phyloP scores from a whole-genome alignment of 805 yeast species.

The Diddensiella transvaalensis region DNA sequence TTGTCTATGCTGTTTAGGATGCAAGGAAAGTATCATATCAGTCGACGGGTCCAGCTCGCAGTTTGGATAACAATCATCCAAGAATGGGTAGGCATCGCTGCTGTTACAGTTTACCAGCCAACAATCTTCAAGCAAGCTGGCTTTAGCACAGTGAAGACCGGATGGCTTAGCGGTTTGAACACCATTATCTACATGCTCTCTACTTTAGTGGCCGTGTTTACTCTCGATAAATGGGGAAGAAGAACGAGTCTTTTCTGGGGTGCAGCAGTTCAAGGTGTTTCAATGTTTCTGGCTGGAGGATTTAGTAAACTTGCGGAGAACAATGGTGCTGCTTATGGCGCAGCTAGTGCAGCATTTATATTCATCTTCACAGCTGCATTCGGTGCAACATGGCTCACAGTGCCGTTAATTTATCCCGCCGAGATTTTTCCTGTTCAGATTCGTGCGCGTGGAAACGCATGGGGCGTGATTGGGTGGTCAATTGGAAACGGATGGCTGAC shows the following conservation, averaged over 20 bases:
- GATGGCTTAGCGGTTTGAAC: slow-evolving; percentile 28
- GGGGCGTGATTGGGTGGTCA: slow-evolving; percentile 29
- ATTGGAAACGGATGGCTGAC: slow-evolving; percentile 38
- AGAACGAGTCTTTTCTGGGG: slow-evolving; percentile 28
- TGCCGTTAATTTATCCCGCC: slow-evolving; percentile 31
- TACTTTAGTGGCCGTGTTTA: slow-evolving; percentile 27
- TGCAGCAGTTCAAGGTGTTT: slow-evolving; percentile 31
- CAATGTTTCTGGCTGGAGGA: slow-evolving; percentile 44
- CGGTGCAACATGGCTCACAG: slow-evolving; percentile 31
- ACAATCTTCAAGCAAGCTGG: slow-evolving; percentile 34
- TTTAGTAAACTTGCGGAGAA: slow-evolving; percentile 27
- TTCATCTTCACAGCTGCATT: slow-evolving; percentile 37
- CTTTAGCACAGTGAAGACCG: slow-evolving; percentile 22
- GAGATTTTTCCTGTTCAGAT: slow-evolving; percentile 30
- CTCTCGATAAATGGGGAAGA: slow-evolving; percentile 30
- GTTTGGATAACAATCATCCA: slow-evolving; percentile 38
- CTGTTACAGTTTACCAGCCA: slow-evolving; percentile 17
- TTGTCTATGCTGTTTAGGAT: slow-evolving; percentile 15
- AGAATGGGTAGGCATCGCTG: slow-evolving; percentile 34
- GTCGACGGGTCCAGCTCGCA: slow-evolving; percentile 25
- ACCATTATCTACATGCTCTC: slow-evolving; percentile 25
- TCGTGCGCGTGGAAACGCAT: slow-evolving; percentile 26
- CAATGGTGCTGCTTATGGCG: slow-evolving; percentile 32
- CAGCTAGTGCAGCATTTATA: slow-evolving; percentile 35
- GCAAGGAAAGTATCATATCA: slow-evolving; percentile 23